Conservation (phyloP, 768 basidiomycete genomes). For the Hericium erinaceus region DNA sequence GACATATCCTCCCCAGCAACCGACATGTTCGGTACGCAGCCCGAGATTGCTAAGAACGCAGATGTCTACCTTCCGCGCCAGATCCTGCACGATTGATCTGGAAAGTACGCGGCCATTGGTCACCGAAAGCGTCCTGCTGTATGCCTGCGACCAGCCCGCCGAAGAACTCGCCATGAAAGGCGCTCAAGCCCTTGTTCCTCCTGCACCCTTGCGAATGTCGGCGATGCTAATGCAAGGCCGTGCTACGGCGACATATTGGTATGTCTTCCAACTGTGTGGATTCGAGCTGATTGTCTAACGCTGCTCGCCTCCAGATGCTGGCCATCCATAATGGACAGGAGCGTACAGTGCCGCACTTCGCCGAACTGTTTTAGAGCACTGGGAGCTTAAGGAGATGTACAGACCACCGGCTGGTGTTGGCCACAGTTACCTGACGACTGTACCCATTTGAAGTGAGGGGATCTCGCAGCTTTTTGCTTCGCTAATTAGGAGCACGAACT, state of each 20-base stretch:
- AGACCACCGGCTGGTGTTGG: background rate
- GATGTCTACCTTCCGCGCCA: constrained; percentile 23
- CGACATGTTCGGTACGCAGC: too few species aligned
- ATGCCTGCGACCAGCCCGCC: background rate
- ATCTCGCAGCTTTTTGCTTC: too few species aligned
- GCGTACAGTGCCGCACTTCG: constrained; percentile 27
- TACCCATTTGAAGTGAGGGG: background rate
- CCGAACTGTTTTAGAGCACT: constrained; percentile 21
- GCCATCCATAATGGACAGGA: constrained; percentile 30
- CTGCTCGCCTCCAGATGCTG: constrained; percentile 27
- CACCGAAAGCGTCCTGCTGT: constrained; percentile 13
- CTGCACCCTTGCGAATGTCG: background rate
- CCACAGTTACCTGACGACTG: background rate
- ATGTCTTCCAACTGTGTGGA: background rate
- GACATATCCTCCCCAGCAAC: too few species aligned
- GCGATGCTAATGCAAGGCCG: background rate
- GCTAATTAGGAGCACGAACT: too few species aligned
- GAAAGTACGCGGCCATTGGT: constrained; percentile 23
- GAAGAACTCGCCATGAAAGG: background rate
- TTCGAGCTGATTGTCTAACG: too few species aligned
- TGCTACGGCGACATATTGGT: background rate
- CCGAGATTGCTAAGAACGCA: too few species aligned
- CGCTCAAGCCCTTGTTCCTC: background rate
- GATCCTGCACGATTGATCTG: constrained; percentile 26
- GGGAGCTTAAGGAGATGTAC: constrained; percentile 18